Conservation (phyloP, 495 filamentous ascomycete species). For the Hypomontagnella submonticulosa region DNA sequence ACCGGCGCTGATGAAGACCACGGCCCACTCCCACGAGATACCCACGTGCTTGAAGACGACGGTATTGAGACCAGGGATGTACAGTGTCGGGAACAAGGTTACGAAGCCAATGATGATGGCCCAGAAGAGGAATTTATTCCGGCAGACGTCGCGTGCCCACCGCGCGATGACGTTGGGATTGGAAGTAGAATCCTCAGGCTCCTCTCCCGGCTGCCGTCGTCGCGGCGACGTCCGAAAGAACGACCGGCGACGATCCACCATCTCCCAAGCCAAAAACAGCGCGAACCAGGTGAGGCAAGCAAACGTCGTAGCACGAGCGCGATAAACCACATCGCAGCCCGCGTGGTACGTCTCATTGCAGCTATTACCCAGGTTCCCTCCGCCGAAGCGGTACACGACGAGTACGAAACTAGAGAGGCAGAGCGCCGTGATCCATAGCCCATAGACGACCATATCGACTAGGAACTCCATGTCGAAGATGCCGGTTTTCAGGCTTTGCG, state of each 20-base stretch:
- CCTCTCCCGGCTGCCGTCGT: too few relatives aligned
- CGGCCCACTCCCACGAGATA: conserved; percentile 78
- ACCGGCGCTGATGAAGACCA: conserved; percentile 67
- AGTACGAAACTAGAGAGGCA: conserved; percentile 72
- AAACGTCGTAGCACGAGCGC: conserved; percentile 77
- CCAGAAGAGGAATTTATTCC: conserved; percentile 78
- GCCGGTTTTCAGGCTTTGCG: conserved; percentile 70
- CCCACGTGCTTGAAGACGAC: conserved; percentile 76
- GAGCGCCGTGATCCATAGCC: conserved; percentile 74
- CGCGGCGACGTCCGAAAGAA: conserved; percentile 74
- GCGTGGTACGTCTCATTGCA: conserved; percentile 70
- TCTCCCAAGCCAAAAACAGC: conserved; percentile 79
- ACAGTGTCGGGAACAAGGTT: conserved; percentile 76
- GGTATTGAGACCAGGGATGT: conserved; percentile 76
- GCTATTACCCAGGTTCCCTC: conserved; percentile 68
- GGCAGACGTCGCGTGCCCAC: conserved; percentile 69
- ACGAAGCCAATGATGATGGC: conserved; percentile 74
- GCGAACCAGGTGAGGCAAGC: conserved; percentile 80
- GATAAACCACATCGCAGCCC: conserved; percentile 73
- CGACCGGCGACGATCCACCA: conserved; percentile 72
- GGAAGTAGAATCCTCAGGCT: conserved; percentile 50
- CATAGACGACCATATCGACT: conserved; percentile 75
- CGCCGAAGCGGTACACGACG: conserved; percentile 73
- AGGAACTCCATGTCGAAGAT: conserved; percentile 77
- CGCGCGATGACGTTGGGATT: conserved; percentile 52